Evolutionary conservation across 768 basidiomycete genomes (phyloP), one percentile per base, ranked within the genome.

Genomic region (Lepiota subincarnata): DNA sequence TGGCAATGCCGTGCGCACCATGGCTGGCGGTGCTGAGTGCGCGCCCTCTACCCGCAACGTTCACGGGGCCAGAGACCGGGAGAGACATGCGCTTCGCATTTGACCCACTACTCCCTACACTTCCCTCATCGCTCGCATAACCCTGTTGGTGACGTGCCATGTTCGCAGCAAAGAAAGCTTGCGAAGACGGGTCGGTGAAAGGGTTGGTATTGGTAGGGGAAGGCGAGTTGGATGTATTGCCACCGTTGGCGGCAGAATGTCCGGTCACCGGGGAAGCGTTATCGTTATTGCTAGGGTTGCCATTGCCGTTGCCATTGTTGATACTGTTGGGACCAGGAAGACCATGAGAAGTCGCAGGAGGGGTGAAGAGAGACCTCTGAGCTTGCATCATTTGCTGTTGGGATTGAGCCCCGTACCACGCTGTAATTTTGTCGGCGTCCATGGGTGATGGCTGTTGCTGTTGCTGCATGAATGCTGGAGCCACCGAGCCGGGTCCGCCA

Each of bases 321-420:
- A 50, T 34, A n/a, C 49, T 50, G 39, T 37, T 50, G 8, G 59
- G 49, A 46, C 26, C 26, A 28, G 60, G 57, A 44, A 61, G 55
- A 39, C 59, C 59, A 46, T 63, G 60, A 16, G 62, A 56, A 2
- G 56, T 45, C 12, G 62, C 59, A 31, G 64, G 63, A 13, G 63
- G 60, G 2, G 64, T 65, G 51, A 60, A 65, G 22, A 65, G 57
- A 6, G 61, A 57, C 12, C 61, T 55, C n/a, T 58, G 59, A 8
- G 59, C 56, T 26, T 59, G 60, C 14, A 56, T 47, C 57, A 59
- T 62, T 24, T 58, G 59, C 35, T 59, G 59, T 39, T 53, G 50
- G 2, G 53, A 50, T 24, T 57, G 56, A 22, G 60, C 53, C 18
- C 55, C 58, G 48, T 62, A 58, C 60, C 60, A 62, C 11, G 60